Evolutionary conservation across 2,329 filamentous ascomycete species (phyloP), one percentile per base, ranked within the genome.

Genomic region (Venturia effusa): DNA sequence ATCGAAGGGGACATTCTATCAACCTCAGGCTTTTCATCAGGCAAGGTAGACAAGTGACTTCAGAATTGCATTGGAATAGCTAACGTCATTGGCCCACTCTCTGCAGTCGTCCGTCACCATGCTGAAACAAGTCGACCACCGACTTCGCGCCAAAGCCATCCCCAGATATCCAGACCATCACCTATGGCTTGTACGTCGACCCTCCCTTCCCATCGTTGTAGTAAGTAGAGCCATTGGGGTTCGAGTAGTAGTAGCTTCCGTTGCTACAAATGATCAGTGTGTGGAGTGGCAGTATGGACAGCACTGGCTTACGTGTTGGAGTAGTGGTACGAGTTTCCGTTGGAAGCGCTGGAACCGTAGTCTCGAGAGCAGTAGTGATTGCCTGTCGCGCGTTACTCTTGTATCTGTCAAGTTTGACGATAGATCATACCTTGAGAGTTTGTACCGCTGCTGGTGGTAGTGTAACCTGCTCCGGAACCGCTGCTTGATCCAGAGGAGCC

Each of bases 351-450:
- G 10, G 69, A 68, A 61, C 73, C 73, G 66, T 74, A 74, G 67
- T 77, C 74, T 61, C 75, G 73, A 63, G 66, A 64, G 68, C 74
- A 75, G 67, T 73, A 76, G 67, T 75, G 74, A 67, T 76, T 77
- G 65, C 75, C 74, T 73, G 75, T 39, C 4, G 15, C 30, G 41
- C 22, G 32, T 63, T 7, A 62, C 41, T 65, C 27, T n/a, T 30
- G 57, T 34, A 48, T 27, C 32, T 11, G 17, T 22, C n/a, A 55
- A 32, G 32, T 13, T 43, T 13, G 22, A n/a, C 54, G 8, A 3
- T 60, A 22, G 6, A 10, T 4, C n/a, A 39, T 67, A 72, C 71
- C 67, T 54, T 73, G 71, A 66, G 71, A 73, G 67, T 76, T 77
- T 64, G 74, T 78, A 66, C 79, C 74, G 30, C 68, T 72, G 72